These are phyloP conservation scores for Datisca glomerata DNA, from an alignment of 306 rosid species.

Conservation along the genomic window DNA sequence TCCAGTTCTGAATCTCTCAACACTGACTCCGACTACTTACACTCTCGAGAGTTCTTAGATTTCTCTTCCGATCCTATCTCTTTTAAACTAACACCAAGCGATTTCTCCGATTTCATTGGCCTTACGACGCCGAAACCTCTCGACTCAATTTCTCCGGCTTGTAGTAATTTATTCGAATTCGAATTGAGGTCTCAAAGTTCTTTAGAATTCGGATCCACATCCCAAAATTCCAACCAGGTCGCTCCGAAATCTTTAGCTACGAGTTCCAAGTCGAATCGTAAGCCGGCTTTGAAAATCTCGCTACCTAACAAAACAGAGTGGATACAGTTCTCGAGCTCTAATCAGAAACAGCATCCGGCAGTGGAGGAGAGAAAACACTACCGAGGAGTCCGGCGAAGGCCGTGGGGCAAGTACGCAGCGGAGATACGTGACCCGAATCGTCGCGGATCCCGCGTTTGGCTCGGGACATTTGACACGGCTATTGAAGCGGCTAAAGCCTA, in stretches of 20 bases:
- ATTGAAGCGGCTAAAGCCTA: constrained; percentile 76
- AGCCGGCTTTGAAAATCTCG: constrained; percentile 45
- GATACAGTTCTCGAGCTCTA: constrained; percentile 35
- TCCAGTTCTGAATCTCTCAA: constrained; percentile 23
- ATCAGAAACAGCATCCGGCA: not conserved
- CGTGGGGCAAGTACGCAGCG: constrained; percentile 84
- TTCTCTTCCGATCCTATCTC: constrained; percentile 5
- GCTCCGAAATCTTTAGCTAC: not conserved
- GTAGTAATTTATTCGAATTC: not conserved
- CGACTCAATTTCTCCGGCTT: no score
- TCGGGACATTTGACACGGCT: constrained; percentile 64
- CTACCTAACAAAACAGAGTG: constrained; percentile 53
- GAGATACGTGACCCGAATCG: constrained; percentile 70
- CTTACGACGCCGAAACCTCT: constrained; percentile 23
- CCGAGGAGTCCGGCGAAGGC: constrained; percentile 69
- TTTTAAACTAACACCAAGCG: not conserved
- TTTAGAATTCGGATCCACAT: constrained; percentile 9
- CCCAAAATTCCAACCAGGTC: constrained; percentile 4
- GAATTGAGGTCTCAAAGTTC: not conserved
- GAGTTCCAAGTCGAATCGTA: constrained; percentile 16
- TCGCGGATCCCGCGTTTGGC: constrained; percentile 66
- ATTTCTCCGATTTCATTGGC: constrained; percentile 23
- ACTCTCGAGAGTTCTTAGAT: constrained; percentile 12
- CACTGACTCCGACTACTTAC: constrained; percentile 15
- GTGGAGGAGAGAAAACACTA: constrained; percentile 29